phyloP scores from a whole-genome alignment of 2,329 filamentous ascomycete genomes.

The Aspergillus sp. region DNA sequence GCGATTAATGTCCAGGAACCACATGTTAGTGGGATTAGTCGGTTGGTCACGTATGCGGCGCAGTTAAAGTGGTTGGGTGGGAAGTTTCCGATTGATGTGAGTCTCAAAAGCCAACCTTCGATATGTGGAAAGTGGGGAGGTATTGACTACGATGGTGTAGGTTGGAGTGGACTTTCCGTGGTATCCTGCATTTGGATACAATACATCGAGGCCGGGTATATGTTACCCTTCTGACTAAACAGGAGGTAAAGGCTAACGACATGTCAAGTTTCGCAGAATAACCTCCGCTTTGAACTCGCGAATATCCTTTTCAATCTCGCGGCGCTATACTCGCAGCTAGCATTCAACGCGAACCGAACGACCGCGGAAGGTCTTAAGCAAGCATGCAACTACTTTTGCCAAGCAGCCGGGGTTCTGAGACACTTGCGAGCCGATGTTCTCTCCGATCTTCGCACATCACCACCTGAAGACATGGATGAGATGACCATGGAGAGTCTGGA shows the following conservation, averaged over 20 bases:
- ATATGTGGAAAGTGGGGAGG: background rate
- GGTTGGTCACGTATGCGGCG: slow-evolving; percentile 83
- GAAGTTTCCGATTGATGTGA: slow-evolving; percentile 91
- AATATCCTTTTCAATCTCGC: slow-evolving; percentile 92
- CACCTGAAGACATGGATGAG: slow-evolving; percentile 92
- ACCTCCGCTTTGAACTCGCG: slow-evolving; percentile 72
- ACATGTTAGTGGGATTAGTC: slow-evolving; percentile 75
- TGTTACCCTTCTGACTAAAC: background rate
- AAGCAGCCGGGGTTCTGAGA: slow-evolving; percentile 72
- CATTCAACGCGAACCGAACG: slow-evolving; percentile 66
- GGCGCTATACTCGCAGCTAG: slow-evolving; percentile 87
- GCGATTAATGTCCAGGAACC: slow-evolving; percentile 86
- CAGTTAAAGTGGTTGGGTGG: slow-evolving; percentile 88
- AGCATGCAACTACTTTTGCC: slow-evolving; percentile 83
- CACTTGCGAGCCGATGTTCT: slow-evolving; percentile 70
- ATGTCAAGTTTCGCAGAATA: slow-evolving; percentile 50
- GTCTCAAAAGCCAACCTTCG: slow-evolving; percentile 16
- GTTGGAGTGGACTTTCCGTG: slow-evolving; percentile 93
- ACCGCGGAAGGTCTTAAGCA: slow-evolving; percentile 76
- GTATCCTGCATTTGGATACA: slow-evolving; percentile 90
- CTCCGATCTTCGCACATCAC: slow-evolving; percentile 71
- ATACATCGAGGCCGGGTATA: slow-evolving; percentile 60
- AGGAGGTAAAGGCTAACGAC: background rate
- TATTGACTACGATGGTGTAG: slow-evolving; percentile 35
- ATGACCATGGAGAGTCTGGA: slow-evolving; percentile 76